Base-by-base conservation (phyloP, 2,329 filamentous ascomycete species). In the Annulohypoxylon truncatum region DNA sequence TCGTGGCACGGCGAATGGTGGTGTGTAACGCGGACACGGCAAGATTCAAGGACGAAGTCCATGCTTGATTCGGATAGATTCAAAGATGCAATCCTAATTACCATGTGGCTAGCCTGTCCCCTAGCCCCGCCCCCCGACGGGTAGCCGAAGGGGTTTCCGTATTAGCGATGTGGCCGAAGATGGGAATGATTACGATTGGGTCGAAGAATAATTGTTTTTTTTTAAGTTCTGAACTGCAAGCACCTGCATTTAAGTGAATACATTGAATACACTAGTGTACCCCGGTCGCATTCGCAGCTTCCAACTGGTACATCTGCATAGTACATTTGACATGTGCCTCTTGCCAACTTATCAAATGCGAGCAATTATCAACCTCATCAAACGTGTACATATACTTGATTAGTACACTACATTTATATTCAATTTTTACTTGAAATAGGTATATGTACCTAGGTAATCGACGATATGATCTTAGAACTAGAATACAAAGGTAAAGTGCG, bases 1-100 rank as follows among this genome's bases (percentile, higher is more conserved):
- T 46, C 10, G 13, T 35, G 6, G 28, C 57, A 61, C 52, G 6
- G 29, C 31, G 40, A 62, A 48, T 66, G 53, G 35, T 53, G 18
- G 8, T 20, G 20, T 4, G 44, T 50, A 44, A 28, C 28, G 28
- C 66, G 59, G 63, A 61, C 10, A 18, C 59, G 66, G 59, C 13
- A 47, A 22, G 47, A 63, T 60, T 63, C n/a, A 22, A 26, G 51
- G 64, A 65, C 67, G 67, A 69, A 55, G 61, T 69, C 67, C 61
- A 57, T 69, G 57, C 67, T 67, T n/a, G 22, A 69, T 69, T 65
- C 56, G 64, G 64, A 61, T 18, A 55, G 48, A 61, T 60, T 58
- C 15, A 1, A 61, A 61, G 51, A 42, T 29, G 20, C 5, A 15
- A 38, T 38, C n/a, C 35, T 38, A n/a, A 53, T 61, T 55, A 10